phyloP scores from a whole-genome alignment of 2,329 filamentous ascomycete species.

The Fusarium sp. region DNA sequence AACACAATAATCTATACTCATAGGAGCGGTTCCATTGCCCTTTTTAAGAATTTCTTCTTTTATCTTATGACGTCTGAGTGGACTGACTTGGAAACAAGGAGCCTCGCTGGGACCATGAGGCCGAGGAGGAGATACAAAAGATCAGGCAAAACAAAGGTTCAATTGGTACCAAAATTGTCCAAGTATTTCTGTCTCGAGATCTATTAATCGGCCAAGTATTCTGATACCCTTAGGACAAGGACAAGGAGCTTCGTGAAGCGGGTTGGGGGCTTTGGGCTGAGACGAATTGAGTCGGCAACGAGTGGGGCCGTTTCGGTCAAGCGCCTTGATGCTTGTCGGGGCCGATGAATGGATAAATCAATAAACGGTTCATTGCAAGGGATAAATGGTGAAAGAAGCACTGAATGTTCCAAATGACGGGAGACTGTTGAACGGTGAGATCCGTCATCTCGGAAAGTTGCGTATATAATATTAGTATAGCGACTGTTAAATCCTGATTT shows the following conservation, averaged over 20 bases:
- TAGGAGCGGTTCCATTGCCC: neutral
- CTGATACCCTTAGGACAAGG: neutral
- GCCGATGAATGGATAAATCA: constrained; percentile 11
- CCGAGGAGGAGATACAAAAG: neutral
- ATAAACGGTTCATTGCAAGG: constrained; percentile 6
- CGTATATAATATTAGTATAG: constrained; percentile 1
- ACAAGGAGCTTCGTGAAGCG: constrained; percentile 16
- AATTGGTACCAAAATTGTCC: neutral
- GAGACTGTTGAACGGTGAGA: neutral
- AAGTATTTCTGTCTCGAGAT: neutral
- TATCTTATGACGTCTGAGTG: constrained; percentile 17
- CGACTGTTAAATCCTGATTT: constrained; percentile 6
- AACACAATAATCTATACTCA: neutral
- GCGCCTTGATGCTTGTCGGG: constrained; percentile 18
- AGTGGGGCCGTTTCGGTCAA: constrained; percentile 36
- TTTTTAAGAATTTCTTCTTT: constrained; percentile 15
- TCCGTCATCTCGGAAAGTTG: constrained; percentile 17
- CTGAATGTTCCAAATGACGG: neutral
- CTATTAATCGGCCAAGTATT: neutral
- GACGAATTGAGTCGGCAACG: constrained; percentile 38
- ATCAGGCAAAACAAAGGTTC: neutral
- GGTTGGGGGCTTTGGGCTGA: constrained; percentile 21
- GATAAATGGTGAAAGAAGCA: neutral
- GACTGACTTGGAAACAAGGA: constrained; percentile 31
- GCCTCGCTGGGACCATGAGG: constrained; percentile 1